Conservation (phyloP, 2,329 filamentous ascomycete species). For the Trichoderma cornu-damae region DNA sequence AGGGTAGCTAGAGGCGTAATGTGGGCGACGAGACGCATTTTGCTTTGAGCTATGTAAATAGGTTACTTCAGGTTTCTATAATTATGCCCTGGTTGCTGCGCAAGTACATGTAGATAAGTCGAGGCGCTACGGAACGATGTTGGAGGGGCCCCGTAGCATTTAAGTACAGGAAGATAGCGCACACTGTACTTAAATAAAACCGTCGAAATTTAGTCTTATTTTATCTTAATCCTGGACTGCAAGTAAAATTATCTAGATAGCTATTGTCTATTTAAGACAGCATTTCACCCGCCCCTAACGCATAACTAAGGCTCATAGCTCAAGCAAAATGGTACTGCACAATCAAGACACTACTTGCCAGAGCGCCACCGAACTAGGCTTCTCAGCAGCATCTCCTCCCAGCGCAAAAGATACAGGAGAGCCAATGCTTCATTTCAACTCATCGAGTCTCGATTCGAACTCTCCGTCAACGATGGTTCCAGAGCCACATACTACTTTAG, state of each 20-base stretch:
- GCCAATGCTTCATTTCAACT: neutral
- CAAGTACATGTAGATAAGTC: no score
- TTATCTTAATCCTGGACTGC: neutral
- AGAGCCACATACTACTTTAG: neutral
- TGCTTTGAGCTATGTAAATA: neutral
- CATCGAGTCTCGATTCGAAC: neutral
- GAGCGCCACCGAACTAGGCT: no score
- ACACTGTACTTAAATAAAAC: neutral
- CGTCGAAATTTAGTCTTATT: neutral
- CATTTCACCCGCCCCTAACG: neutral
- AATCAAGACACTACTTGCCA: no score
- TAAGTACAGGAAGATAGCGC: neutral
- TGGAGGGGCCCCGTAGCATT: neutral
- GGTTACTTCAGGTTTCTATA: no score
- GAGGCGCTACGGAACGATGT: neutral
- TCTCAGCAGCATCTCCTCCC: no score
- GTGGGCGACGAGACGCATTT: neutral
- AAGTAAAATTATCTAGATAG: no score
- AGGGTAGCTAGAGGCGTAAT: neutral
- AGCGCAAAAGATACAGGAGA: neutral
- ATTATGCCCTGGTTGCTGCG: no score
- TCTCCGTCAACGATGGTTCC: neutral
- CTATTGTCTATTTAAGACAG: neutral
- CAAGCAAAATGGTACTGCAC: no score
- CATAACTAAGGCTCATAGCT: no score